Evolutionary conservation across 2,329 filamentous ascomycete species (phyloP), one percentile per base, ranked within the genome.

Genomic region (Colletotrichum cereale): DNA sequence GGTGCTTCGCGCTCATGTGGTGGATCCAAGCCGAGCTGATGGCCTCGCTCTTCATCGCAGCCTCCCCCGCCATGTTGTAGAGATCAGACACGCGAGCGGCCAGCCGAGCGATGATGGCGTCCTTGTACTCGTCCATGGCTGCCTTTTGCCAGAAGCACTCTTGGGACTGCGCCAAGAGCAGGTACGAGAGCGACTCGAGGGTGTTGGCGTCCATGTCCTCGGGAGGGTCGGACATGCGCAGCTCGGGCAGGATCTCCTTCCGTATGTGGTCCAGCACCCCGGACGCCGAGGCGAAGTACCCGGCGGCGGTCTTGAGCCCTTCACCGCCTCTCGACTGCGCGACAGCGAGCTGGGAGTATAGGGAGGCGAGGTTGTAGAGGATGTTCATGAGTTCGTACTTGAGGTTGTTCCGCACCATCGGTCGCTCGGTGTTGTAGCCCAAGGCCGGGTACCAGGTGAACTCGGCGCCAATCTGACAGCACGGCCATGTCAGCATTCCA

Each of bases 71-170:
- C 65, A 91, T 85, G 64, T 91, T 93, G 82, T 98, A 99, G 53
- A 97, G 88, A 78, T 99, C 96, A 2, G 94, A 97, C 5, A 98
- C 95, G 73, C 94, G 83, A 0, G 94, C 94, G 5, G 96, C 95
- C 24, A 99, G 86, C 79, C 97, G 96, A 2, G 96, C 93, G 73
- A 99, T 97, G 0, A 92, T 94, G 1, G 91, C 93, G 79, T 99
- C 96, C 80, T 97, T 98, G 83, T 97, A 90, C 31, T 92, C 91
- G 79, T 98, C 96, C 84, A 97, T 95, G 70, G 97, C 95, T 0
- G 96, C 96, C 80, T 97, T 98, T 76, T 96, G 93, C 96, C 96
- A 99, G 82, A 96, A 98, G 79, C 95, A 98, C 83, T 99, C 96
- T 79, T 99, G 96, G 36, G 93, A 95, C 80, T 99, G 95, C 1